These are phyloP conservation scores for Skeletonema costatum DNA, from an alignment of 108 stramenopile genomes.

Conservation along the genomic window DNA sequence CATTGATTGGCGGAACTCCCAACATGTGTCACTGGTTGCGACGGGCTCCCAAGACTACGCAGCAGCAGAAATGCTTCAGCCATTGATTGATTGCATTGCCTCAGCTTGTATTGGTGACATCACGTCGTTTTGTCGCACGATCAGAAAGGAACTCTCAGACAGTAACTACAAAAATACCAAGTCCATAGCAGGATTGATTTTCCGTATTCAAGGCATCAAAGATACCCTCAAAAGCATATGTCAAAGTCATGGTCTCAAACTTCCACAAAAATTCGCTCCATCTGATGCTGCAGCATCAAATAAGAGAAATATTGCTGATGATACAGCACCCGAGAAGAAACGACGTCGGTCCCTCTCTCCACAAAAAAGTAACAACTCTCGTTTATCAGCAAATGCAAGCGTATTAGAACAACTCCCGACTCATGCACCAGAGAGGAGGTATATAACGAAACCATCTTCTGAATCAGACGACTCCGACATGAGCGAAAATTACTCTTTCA, in stretches of 20 bases:
- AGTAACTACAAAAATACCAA: constrained; percentile 28
- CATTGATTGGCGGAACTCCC: constrained; percentile 39
- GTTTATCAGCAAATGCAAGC: not conserved
- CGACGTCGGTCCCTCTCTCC: not conserved
- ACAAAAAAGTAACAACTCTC: not conserved
- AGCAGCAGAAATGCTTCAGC: constrained; percentile 29
- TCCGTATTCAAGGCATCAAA: constrained; percentile 27
- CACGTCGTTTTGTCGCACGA: constrained; percentile 15
- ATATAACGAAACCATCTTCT: not conserved
- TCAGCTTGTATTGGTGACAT: constrained; percentile 24
- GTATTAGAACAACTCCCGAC: not conserved
- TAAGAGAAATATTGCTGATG: not conserved
- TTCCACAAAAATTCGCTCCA: not conserved
- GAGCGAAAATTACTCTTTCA: not conserved
- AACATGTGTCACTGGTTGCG: constrained; percentile 3
- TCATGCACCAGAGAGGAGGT: not conserved
- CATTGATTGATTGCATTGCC: constrained; percentile 28
- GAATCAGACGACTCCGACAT: not conserved
- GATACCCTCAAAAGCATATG: constrained; percentile 26
- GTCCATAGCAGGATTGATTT: constrained; percentile 20
- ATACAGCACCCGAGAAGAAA: not conserved
- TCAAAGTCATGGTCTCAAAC: constrained; percentile 21
- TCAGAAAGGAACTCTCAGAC: not conserved
- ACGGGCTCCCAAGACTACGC: constrained; percentile 21
- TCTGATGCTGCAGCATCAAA: not conserved